Evolutionary conservation across 2,329 filamentous ascomycete species (phyloP), one percentile per base, ranked within the genome.

Genomic region (Colletotrichum graminicola): DNA sequence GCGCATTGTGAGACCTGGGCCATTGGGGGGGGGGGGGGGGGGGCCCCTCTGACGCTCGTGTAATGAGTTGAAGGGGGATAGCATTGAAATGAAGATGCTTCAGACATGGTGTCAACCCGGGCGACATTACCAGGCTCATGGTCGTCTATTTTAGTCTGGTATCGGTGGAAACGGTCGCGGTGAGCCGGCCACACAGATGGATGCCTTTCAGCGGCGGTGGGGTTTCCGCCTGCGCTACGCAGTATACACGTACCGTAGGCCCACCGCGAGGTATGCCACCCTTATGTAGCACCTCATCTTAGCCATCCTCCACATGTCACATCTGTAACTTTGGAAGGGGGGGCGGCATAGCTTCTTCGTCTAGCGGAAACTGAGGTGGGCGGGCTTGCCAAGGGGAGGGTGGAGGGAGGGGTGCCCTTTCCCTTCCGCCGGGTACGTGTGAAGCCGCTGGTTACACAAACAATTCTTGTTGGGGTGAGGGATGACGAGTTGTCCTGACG

Each of bases 111-210:
- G 16, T 54, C 34, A 62, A 56, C 41, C 23, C 39, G 11, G 32
- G 6, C 43, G 54, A 60, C 59, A 62, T 68, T 68, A 39, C 23
- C 59, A 59, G 52, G 68, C 59, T 63, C 65, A 60, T 68, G 45
- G 26, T 71, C 68, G 68, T 45, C 57, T 68, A 63, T 39, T 41
- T 63, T 59, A 18, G 55, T 56, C 23, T 55, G 45, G 29, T n/a
- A 61, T 47, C 39, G 41, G 57, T 36, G 26, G 60, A 52, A 49
- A 67, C 23, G 32, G 11, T 57, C 26, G 39, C 43, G 45, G 43
- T 39, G 49, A 61, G n/a, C 41, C 49, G 67, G 55, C 52, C 63
- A 41, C 60, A n/a, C 49, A 62, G 36, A 71, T 71, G 16, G 41
- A 36, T 21, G 43, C 47, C 29, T 43, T 52, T 51, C 32, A 56